Evolutionary conservation across 768 basidiomycete species (phyloP).

Genomic region (Leccinum arenicola): DNA sequence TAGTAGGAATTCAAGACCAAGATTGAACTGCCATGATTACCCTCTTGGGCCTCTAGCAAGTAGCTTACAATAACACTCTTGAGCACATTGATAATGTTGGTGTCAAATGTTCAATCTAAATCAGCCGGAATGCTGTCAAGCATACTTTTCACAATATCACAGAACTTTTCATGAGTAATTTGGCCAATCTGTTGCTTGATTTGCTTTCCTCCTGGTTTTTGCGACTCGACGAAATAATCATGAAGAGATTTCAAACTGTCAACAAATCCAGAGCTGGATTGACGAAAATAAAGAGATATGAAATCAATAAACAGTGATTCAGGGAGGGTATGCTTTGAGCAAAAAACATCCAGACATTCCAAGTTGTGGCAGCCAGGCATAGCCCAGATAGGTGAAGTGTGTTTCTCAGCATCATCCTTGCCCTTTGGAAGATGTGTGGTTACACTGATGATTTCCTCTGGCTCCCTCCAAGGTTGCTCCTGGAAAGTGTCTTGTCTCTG

Average conservation of each 20-base stretch:
- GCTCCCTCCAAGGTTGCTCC: no score
- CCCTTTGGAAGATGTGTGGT: no score
- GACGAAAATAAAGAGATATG: background rate
- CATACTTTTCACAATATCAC: background rate
- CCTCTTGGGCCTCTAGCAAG: no score
- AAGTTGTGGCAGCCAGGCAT: background rate
- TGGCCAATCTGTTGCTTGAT: background rate
- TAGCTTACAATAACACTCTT: background rate
- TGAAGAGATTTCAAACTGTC: background rate
- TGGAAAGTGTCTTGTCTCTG: no score
- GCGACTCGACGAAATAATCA: background rate
- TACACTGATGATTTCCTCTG: no score
- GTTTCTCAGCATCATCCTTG: background rate
- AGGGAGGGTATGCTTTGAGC: background rate
- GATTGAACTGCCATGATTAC: background rate
- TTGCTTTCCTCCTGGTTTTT: background rate
- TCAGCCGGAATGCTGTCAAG: background rate
- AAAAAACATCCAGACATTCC: background rate
- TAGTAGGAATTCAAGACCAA: background rate
- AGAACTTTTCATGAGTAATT: background rate
- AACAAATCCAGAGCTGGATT: background rate
- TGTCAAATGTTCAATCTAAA: background rate
- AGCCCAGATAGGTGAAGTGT: background rate
- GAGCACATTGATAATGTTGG: background rate
- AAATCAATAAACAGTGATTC: background rate